phyloP scores from a whole-genome alignment of 306 rosid genomes.

The Cicer cuneatum region DNA sequence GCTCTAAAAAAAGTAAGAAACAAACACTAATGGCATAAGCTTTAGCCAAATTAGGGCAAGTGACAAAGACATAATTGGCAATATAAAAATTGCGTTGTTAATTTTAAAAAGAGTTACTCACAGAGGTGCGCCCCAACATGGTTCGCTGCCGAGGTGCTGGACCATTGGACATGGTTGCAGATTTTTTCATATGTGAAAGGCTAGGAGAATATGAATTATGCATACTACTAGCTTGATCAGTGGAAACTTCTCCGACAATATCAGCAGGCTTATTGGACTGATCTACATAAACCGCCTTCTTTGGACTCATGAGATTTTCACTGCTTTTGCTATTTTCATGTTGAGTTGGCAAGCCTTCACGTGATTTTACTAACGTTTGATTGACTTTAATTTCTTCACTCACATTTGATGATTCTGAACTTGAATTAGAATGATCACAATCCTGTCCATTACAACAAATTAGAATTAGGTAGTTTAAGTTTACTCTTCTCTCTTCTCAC shows the following conservation, averaged over 20 bases:
- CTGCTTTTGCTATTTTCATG: conserved; percentile 47
- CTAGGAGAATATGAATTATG: conserved; percentile 43
- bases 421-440: conserved; percentile 50
- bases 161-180: conserved; percentile 59
- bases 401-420: conserved; percentile 53
- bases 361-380: conserved; percentile 48
- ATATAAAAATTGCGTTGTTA: conserved; percentile 13
- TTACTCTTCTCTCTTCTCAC: no score
- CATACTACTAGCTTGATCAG: conserved; percentile 43
- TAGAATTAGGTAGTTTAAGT: not conserved
- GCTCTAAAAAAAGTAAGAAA: conserved; percentile 31
- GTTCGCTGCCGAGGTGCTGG: conserved; percentile 53
- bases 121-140: conserved; percentile 74
- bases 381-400: conserved; percentile 48
- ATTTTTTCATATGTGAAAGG: conserved; percentile 56
- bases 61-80: conserved; percentile 34
- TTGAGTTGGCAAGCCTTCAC: conserved; percentile 43
- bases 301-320: conserved; percentile 45
- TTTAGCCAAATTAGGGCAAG: conserved; percentile 36
- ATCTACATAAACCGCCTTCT: conserved; percentile 39
- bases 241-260: conserved; percentile 44
- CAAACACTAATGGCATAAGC: conserved; percentile 10
- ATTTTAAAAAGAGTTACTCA: conserved; percentile 59
- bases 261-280: conserved; percentile 49
- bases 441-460: conserved; percentile 60